Evolutionary conservation across 1,284 basidiomycete species (phyloP).

Genomic region (Sanghuangporus weigelae): DNA sequence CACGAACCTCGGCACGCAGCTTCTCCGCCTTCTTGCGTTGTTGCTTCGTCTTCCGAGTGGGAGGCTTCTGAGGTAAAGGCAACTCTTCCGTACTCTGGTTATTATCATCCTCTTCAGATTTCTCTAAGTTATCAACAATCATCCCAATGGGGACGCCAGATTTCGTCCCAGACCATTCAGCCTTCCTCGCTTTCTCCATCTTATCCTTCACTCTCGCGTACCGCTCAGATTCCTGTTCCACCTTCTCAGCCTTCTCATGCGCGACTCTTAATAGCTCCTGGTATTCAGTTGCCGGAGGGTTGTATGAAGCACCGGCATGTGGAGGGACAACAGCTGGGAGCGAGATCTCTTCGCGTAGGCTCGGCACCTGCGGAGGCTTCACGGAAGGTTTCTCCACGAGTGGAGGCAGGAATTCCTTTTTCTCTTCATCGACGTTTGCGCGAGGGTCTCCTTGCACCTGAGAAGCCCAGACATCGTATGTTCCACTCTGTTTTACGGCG

Average conservation of each 20-base stretch:
- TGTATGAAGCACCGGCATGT: constrained; percentile 90
- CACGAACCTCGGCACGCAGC: constrained; percentile 51
- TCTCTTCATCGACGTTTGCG: constrained; percentile 38
- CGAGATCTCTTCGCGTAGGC: constrained; percentile 49
- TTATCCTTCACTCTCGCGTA: constrained; percentile 50
- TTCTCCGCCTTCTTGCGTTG: constrained; percentile 61
- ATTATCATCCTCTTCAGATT: constrained; percentile 27
- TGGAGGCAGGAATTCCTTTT: constrained; percentile 23
- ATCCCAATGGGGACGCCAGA: constrained; percentile 48
- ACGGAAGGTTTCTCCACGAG: constrained; percentile 26
- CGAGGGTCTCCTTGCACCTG: constrained; percentile 25
- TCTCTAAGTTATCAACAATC: constrained; percentile 41
- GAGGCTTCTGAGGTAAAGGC: constrained; percentile 38
- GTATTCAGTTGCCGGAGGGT: constrained; percentile 78
- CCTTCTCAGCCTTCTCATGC: constrained; percentile 59
- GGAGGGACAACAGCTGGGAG: constrained; percentile 70
- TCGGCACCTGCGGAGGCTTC: constrained; percentile 37
- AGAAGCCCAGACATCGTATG: constrained; percentile 67
- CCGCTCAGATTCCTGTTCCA: constrained; percentile 50
- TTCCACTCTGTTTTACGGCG: constrained; percentile 66
- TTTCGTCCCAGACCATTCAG: constrained; percentile 22
- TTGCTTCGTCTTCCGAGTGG: constrained; percentile 68
- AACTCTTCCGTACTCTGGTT: constrained; percentile 24
- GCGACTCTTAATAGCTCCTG: constrained; percentile 71
- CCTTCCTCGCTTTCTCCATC: constrained; percentile 46